Conservation (phyloP, 1,139 yeast genomes). For the Geotrichum candidum region DNA sequence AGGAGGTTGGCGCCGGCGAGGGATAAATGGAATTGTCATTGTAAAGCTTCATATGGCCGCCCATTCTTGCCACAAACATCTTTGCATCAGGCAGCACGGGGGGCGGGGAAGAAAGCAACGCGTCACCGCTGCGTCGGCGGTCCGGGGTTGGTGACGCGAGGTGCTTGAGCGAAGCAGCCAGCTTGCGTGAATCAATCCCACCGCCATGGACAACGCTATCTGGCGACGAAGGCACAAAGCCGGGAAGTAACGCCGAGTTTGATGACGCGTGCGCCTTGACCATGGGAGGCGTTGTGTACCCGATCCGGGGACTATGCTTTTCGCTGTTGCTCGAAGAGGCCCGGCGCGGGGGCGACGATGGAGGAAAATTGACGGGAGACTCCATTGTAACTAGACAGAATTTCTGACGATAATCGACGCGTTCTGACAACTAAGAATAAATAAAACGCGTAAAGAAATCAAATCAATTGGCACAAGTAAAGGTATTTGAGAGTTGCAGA, state of each 20-base stretch:
- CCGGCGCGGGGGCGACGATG: constrained; percentile 20
- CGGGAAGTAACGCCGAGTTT: constrained; percentile 3
- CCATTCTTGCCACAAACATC: not conserved
- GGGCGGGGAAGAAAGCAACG: constrained; percentile 5
- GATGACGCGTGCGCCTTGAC: not conserved
- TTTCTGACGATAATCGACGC: not conserved
- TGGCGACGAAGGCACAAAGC: constrained; percentile 11
- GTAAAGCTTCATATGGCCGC: not conserved
- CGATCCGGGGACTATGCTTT: constrained; percentile 9
- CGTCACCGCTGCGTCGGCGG: not conserved
- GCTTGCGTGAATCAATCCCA: not conserved
- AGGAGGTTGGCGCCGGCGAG: constrained; percentile 30
- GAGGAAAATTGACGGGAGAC: constrained; percentile 17
- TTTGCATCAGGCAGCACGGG: constrained; percentile 1
- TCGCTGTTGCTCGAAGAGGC: not conserved
- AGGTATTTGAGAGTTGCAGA: too few species aligned
- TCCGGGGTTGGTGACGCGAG: not conserved
- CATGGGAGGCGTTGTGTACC: constrained; percentile 6
- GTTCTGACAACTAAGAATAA: not conserved
- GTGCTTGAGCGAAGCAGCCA: not conserved
- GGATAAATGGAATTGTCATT: constrained; percentile 21
- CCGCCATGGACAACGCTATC: not conserved
- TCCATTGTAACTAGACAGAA: constrained; percentile 1
- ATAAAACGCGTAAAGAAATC: too few species aligned
- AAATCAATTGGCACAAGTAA: too few species aligned